phyloP scores from a whole-genome alignment of 2,329 filamentous ascomycete genomes.

The Hypoxylon sp. region DNA sequence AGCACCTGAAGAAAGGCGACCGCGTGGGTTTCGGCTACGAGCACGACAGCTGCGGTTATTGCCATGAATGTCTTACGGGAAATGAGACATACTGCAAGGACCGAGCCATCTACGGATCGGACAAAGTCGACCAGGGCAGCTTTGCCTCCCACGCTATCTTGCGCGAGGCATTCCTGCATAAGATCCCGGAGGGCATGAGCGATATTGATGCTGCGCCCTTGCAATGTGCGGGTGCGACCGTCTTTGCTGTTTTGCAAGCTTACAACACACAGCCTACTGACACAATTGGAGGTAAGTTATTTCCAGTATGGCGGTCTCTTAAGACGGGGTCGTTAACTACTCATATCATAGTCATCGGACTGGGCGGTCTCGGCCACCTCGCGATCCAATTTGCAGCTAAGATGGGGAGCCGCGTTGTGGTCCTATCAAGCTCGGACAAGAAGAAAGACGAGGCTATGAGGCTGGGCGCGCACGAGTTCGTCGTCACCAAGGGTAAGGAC shows the following conservation, averaged over 20 bases:
- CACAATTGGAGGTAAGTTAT: constrained; percentile 45
- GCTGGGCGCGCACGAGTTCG: constrained; percentile 74
- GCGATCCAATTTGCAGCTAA: constrained; percentile 78
- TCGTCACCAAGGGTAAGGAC: constrained; percentile 64
- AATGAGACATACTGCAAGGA: constrained; percentile 61
- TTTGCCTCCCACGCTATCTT: constrained; percentile 64
- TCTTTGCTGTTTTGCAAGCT: constrained; percentile 56
- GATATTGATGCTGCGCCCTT: constrained; percentile 65
- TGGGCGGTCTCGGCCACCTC: constrained; percentile 76
- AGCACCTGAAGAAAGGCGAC: constrained; percentile 59
- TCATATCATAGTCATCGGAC: constrained; percentile 65
- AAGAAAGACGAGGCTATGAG: constrained; percentile 75
- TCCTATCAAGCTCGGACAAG: constrained; percentile 72
- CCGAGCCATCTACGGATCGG: constrained; percentile 60
- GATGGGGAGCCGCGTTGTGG: constrained; percentile 76
- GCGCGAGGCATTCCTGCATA: constrained; percentile 62
- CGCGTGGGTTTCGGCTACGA: constrained; percentile 64
- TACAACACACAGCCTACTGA: constrained; percentile 53
- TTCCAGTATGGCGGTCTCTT: not conserved
- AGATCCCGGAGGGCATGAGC: constrained; percentile 62
- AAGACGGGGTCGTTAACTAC: constrained; percentile 13
- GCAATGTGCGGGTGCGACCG: constrained; percentile 65
- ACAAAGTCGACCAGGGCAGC: constrained; percentile 63
- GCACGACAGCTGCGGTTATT: constrained; percentile 60
- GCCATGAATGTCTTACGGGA: constrained; percentile 62